A percentile compares a stretch with the other conserved stretches of the same genome.
These are phyloP conservation scores for Flueggea neowawraea DNA, from an alignment of 441 rosid species.

Conservation along the genomic window DNA sequence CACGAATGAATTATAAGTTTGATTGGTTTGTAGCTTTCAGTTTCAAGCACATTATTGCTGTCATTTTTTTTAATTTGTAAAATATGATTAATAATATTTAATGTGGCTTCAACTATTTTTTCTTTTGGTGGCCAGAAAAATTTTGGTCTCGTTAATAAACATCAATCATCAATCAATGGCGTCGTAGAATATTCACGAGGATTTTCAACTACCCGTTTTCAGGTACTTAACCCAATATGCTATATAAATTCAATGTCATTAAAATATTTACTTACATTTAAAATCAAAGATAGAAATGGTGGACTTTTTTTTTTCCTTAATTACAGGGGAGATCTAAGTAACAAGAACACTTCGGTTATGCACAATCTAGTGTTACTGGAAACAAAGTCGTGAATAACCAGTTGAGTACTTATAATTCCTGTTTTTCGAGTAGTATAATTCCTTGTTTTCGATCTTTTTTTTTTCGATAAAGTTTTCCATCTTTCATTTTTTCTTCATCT, in stretches of 20 bases:
- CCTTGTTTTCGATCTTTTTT: too few relatives aligned
- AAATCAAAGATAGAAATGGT: not conserved
- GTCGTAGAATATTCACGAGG: slow-evolving; percentile 61
- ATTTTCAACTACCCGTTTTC: slow-evolving; percentile 60
- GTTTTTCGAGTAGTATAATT: too few relatives aligned
- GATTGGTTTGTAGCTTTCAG: too few relatives aligned
- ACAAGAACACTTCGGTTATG: slow-evolving; percentile 49
- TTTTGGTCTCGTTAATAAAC: slow-evolving; percentile 21
- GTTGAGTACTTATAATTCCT: too few relatives aligned
- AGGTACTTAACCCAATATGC: slow-evolving; percentile 33
- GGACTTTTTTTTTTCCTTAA: not conserved
- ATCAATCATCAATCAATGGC: slow-evolving; percentile 48
- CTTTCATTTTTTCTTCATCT: too few relatives aligned
- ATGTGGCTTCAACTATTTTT: not conserved
- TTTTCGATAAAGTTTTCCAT: too few relatives aligned
- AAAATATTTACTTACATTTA: not conserved
- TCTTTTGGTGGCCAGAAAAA: slow-evolving; percentile 26
- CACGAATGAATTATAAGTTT: too few relatives aligned
- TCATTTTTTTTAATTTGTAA: too few relatives aligned
- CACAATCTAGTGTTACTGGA: slow-evolving; percentile 45
- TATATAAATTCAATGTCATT: not conserved
- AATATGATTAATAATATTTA: not conserved
- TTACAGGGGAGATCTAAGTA: slow-evolving; percentile 60
- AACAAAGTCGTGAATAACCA: slow-evolving; percentile 48
- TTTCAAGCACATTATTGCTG: too few relatives aligned